A percentile compares a stretch with the other conserved stretches of the same genome.
Evolutionary conservation across 1,284 basidiomycete species (phyloP).

Genomic region (Coniferiporia sulphurascens): DNA sequence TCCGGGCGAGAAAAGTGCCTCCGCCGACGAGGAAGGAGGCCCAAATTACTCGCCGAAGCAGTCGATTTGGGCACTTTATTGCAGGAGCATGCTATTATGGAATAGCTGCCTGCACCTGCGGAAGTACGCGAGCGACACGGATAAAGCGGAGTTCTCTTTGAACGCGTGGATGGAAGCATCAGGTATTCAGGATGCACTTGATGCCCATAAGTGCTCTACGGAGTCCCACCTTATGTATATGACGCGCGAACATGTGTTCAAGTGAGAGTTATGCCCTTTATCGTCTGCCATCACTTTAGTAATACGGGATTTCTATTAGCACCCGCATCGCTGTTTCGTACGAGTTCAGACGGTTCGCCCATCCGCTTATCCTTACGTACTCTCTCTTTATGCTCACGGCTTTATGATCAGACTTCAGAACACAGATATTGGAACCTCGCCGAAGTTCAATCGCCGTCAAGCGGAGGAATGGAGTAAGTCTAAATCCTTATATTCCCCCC

Average conservation of each 20-base stretch:
- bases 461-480: conserved; percentile 70
- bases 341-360: conserved; percentile 56
- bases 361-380: conserved; percentile 23
- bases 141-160: conserved; percentile 53
- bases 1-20: conserved; percentile 55
- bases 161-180: conserved; percentile 59
- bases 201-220: conserved; percentile 61
- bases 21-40: conserved; percentile 35
- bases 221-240: conserved; percentile 63
- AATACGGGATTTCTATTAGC: conserved; percentile 33
- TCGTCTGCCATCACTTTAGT: conserved; percentile 1
- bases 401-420: conserved; percentile 31
- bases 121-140: conserved; percentile 40
- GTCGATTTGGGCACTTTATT: conserved; percentile 73
- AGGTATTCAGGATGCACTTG: conserved; percentile 58
- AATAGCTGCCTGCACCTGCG: conserved; percentile 55
- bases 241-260: conserved; percentile 66
- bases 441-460: conserved; percentile 59
- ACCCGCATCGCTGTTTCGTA: conserved; percentile 63
- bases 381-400: conserved; percentile 20
- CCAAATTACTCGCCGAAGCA: conserved; percentile 52
- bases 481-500: not conserved
- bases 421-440: conserved; percentile 28
- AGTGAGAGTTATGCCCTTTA: conserved; percentile 41
- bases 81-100: conserved; percentile 74